Evolutionary conservation across 2,329 filamentous ascomycete genomes (phyloP), one percentile per base, ranked within the genome.

Genomic region (Lecanicillium sp.): DNA sequence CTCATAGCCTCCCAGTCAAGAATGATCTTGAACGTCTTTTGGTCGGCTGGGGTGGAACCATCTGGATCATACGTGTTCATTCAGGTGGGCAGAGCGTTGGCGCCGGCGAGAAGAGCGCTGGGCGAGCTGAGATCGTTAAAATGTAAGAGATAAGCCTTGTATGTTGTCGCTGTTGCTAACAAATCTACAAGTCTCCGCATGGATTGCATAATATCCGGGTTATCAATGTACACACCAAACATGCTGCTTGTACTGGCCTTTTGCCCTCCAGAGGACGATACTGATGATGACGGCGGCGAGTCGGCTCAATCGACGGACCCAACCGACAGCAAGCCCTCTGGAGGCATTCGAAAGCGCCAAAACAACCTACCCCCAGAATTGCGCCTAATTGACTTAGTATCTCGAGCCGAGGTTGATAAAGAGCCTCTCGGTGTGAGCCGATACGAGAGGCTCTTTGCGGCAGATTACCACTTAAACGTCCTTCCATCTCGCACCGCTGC

Each of bases 201-300:
- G 64, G 92, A 98, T 67, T 97, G 92, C 70, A 88, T 95, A 60
- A 87, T 98, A 69, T 95, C 92, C 58, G 92, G 92, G 54, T 84
- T 98, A 62, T 94, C 90, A 48, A 74, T 98, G 63, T 97, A 96
- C 79, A 95, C 88, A 57, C 87, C 87, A 57, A 92, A 79, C 56
- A 72, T 95, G 50, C 74, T 98, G 61, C 77, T 95, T 52, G 84
- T 97, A 53, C 82, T 98, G 65, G 89, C 89, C 56, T 96, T 94
- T 64, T 81, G 88, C 53, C 81, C 81, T 44, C 77, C 81, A 28
- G 84, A 87, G 33, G 71, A 81, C 8, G 74, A 84, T n/a, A 74
- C 80, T 12, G 73, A 81, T 9, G 62, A 72, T 7, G 64, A 66
- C 2, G 57, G 61, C 17, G 27, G 40, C 47, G 28, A 59, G 61